A percentile compares a stretch with the other conserved stretches of the same genome.
phyloP scores from a whole-genome alignment of 140 eudicot genomes.

The Flaveria floridana region DNA sequence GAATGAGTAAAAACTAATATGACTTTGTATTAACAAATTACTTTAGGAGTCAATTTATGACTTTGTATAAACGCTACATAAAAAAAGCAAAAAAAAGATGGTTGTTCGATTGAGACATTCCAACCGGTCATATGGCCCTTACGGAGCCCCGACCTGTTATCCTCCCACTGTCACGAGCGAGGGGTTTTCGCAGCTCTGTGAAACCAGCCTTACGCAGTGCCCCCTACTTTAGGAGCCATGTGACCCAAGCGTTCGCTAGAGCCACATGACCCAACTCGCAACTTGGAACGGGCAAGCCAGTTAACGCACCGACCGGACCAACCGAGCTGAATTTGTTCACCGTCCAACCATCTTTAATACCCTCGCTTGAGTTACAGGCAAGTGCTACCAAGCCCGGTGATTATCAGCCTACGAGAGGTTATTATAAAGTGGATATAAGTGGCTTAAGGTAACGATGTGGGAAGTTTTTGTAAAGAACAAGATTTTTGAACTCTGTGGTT shows the following conservation, averaged over 20 bases:
- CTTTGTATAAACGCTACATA: too few species aligned
- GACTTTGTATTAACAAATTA: too few species aligned
- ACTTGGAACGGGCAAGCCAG: constrained; percentile 25
- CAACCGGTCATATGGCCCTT: too few species aligned
- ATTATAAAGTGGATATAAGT: not conserved
- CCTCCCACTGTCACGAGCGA: constrained; percentile 35
- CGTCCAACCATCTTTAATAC: constrained; percentile 18
- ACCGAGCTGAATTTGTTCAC: not conserved
- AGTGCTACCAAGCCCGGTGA: constrained; percentile 24
- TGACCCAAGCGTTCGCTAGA: constrained; percentile 27
- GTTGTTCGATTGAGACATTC: too few species aligned
- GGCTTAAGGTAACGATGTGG: not conserved
- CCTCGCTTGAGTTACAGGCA: constrained; percentile 13
- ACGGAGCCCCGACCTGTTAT: too few species aligned
- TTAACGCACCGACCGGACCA: not conserved
- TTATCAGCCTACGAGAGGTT: not conserved
- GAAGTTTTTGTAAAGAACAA: not conserved
- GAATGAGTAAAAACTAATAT: too few species aligned
- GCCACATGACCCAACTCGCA: constrained; percentile 34
- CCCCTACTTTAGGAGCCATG: constrained; percentile 36
- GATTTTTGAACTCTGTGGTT: not conserved
- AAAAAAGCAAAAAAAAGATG: too few species aligned
- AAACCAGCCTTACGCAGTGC: constrained; percentile 41
- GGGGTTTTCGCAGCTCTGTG: constrained; percentile 42
- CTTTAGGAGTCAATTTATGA: too few species aligned